Conservation (phyloP, 768 basidiomycete genomes). For the Mycena polygramma region DNA sequence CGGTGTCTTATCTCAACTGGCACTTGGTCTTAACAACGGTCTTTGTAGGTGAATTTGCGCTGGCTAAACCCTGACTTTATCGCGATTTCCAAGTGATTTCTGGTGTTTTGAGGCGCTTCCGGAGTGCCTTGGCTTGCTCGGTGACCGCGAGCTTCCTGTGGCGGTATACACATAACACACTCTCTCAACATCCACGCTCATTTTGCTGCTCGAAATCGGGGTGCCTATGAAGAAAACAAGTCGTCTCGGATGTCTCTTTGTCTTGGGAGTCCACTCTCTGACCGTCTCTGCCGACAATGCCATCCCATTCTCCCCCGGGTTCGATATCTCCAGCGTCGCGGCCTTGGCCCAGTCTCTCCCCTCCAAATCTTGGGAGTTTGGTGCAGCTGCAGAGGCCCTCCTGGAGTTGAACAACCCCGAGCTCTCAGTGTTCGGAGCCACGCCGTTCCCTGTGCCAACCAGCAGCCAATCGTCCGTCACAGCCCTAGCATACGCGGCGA, state of each 20-base stretch:
- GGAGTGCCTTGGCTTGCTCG: too few relatives aligned
- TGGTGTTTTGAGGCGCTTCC: too few relatives aligned
- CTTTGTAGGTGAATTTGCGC: too few relatives aligned
- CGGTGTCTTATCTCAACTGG: too few relatives aligned
- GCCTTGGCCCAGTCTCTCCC: constrained; percentile 39
- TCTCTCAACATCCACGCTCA: too few relatives aligned
- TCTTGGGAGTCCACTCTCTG: neutral
- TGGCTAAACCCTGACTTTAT: too few relatives aligned
- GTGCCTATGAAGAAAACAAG: neutral
- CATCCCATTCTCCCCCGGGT: constrained; percentile 44
- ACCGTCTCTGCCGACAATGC: neutral
- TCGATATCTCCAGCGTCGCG: constrained; percentile 41
- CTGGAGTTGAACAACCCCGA: constrained; percentile 46
- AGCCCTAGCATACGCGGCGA: constrained; percentile 33
- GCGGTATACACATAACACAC: too few relatives aligned
- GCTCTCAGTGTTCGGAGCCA: constrained; percentile 46
- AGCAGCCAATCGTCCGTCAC: constrained; percentile 24
- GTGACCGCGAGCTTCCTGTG: too few relatives aligned
- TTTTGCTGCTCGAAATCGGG: too few relatives aligned
- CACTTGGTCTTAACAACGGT: too few relatives aligned
- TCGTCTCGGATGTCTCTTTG: neutral
- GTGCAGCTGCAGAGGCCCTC: constrained; percentile 45
- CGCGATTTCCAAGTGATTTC: too few relatives aligned
- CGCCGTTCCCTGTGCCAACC: constrained; percentile 42
- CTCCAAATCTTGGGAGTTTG: constrained; percentile 48